Evolutionary conservation across 225 moss, liverwort and hornwort species (phyloP).

Genomic region (Pleurozium schreberi): DNA sequence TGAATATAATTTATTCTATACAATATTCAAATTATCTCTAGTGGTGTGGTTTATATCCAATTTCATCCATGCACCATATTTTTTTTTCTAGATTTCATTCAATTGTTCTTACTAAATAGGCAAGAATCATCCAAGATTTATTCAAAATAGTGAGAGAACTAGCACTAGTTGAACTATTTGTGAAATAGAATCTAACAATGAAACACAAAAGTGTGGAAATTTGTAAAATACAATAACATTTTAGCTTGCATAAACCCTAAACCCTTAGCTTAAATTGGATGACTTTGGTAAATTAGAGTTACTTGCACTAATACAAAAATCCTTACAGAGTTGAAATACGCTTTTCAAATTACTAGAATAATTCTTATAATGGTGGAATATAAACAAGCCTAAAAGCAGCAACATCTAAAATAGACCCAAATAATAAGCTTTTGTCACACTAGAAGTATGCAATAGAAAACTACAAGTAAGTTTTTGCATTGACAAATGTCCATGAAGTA

Average conservation of each 20-base stretch:
- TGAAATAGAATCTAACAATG: background rate
- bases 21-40: background rate
- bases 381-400: background rate
- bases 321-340: background rate
- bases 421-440: background rate
- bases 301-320: background rate
- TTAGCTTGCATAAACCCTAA: no score
- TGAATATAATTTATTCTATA: background rate
- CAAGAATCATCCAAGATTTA: background rate
- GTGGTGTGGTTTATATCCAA: background rate
- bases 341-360: rapidly evolving
- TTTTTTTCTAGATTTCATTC: background rate
- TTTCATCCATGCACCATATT: background rate
- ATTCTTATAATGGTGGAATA: background rate
- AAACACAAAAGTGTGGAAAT: rapidly evolving
- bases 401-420: rapidly evolving
- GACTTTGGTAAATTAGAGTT: background rate
- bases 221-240: background rate
- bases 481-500: background rate
- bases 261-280: background rate
- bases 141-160: background rate
- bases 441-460: background rate
- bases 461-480: background rate
- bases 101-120: background rate
- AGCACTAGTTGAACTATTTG: background rate